Percentiles rank a stretch among this genome's conserved stretches.
Evolutionary conservation across 2,329 filamentous ascomycete genomes (phyloP).

Genomic region (Alternaria hordeiaustralica): DNA sequence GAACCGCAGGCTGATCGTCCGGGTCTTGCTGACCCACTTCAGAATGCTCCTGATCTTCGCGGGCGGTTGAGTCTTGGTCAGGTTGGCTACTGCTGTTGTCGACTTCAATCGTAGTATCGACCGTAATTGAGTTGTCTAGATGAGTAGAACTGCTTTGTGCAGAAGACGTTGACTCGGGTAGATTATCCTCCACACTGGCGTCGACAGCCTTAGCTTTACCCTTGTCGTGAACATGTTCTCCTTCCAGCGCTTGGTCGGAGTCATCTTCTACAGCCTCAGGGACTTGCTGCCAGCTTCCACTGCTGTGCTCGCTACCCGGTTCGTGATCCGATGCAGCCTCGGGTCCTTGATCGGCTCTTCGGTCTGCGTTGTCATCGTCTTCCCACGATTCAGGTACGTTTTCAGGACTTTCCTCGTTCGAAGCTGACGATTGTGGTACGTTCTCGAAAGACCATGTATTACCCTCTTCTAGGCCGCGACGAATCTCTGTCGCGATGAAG

Average conservation of each 20-base stretch:
- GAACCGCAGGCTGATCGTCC: conserved; percentile 9
- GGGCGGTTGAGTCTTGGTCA: neutral
- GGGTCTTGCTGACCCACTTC: conserved; percentile 1
- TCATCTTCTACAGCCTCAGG: conserved; percentile 36
- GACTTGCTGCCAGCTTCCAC: conserved; percentile 51
- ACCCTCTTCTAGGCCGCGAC: conserved; percentile 55
- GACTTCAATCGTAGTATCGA: conserved; percentile 1
- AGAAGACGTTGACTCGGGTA: conserved; percentile 1
- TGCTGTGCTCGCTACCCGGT: conserved; percentile 45
- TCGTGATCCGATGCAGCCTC: conserved; percentile 32
- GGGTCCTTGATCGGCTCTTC: conserved; percentile 3
- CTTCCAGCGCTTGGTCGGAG: conserved; percentile 37
- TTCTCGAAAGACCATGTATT: conserved; percentile 42
- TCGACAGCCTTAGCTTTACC: conserved; percentile 35
- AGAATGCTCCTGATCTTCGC: conserved; percentile 1
- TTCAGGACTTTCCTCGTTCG: conserved; percentile 1
- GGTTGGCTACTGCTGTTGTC: conserved; percentile 9
- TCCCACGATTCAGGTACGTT: conserved; percentile 35
- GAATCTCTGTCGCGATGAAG: conserved; percentile 57
- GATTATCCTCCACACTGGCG: neutral
- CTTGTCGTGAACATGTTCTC: conserved; percentile 29
- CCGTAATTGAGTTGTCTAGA: conserved; percentile 4
- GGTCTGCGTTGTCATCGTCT: conserved; percentile 24
- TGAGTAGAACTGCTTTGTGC: conserved; percentile 4
- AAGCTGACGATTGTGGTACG: conserved; percentile 17